Base-by-base conservation (phyloP, 2,329 filamentous ascomycete genomes). In the Geoglossum cookeanum region DNA sequence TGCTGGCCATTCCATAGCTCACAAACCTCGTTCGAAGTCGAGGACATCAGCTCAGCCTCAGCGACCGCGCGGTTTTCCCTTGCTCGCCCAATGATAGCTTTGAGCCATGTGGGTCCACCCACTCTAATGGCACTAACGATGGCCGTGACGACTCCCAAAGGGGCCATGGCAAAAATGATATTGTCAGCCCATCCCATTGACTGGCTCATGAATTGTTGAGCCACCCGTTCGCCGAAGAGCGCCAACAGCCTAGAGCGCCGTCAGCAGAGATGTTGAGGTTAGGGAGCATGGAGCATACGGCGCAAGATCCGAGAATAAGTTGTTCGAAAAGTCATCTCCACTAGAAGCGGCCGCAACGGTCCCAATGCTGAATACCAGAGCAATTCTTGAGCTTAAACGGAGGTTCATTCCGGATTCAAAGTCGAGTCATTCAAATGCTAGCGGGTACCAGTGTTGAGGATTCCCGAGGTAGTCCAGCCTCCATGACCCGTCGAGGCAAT, bases 1-100 rank as follows among this genome's bases (percentile, higher is more conserved):
- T 30, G 56, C 53, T 61, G 58, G 4, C 63, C 63, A 27, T 63
- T 66, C 44, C 58, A 65, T 13, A 65, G 9, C 57, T 67, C 65
- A 48, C 65, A 66, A 0, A 68, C 65, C 33, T 67, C 64, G 17
- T 60, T 58, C 44, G 61, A 67, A 0, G 64, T 68, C 0, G 66
- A 67, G 0, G 65, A 65, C 58, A 68, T 65, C 4, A 65, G 57
- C 27, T 68, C 65, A 3, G 62, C 45, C 29, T 68, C 66, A 1
- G 59, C 62, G 4, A 53, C 42, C 0, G 62, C 58, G 1, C 52
- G 57, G 39, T 61, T 65, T 49, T 65, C 64, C 4, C 62, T 52
- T 0, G 65, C 66, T 2, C 62, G 55, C 3, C 64, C 64, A n/a
- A 64, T 55, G 8, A 62, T 30, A 1, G 60, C 61, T 35, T 59